Evolutionary conservation across 495 filamentous ascomycete species (phyloP), one percentile per base, ranked within the genome.

Genomic region (Neurospora discreta): DNA sequence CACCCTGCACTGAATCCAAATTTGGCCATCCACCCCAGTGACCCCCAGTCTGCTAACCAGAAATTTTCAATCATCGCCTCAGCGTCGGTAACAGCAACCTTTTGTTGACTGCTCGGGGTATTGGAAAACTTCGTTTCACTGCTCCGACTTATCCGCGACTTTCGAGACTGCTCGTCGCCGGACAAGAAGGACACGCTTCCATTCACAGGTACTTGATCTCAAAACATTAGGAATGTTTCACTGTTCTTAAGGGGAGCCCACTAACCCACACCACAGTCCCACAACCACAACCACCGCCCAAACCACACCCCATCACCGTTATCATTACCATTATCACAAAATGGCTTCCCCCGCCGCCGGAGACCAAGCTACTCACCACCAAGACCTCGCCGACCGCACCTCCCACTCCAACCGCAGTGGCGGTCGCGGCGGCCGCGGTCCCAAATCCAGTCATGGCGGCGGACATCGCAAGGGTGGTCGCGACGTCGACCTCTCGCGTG

Each of bases 401-500:
- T 38, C 38, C 38, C 38, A 9, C 33, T 36, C 33, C 33, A 36
- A 36, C 33, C 33, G 33, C 5, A 5, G 33, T 5, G 33, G 33
- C 33, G 33, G 33, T 5, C 3, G 36, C 5, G 5, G 36, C 36
- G 36, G 36, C 7, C 38, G 38, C 38, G 38, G 38, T 38, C 7
- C 38, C 38, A 38, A 38, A 38, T 38, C 7, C 1, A 7, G 38
- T 38, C 36, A 33, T 33, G 30, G 36, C 36, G 38, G 80, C 3
- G 78, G 78, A 20, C 75, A 78, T 3, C 74, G 80, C 11, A 74
- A 72, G 9, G 74, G 80, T 68, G 78, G 80, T 36, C 82, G 92
- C 40, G 87, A 91, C 52, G 85, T 91, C 10, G 83, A 84, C 40
- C 85, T 98, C 68, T 97, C 93, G 9, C 96, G 93, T 78, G 90